Conservation (phyloP, 768 basidiomycete species). For the Lepiota brunneoincarnata region DNA sequence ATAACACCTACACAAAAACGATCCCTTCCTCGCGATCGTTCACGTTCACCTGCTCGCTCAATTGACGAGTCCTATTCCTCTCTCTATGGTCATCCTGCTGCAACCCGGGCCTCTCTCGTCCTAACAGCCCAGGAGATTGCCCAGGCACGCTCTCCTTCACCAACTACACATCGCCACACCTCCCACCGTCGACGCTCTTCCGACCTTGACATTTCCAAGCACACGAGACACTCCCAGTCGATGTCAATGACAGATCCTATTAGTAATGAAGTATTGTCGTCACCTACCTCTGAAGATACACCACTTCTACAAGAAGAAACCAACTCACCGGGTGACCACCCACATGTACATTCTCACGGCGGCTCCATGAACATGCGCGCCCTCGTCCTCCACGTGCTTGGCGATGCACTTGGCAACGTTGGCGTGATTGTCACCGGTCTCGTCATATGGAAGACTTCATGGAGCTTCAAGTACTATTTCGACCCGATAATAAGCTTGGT, state of each 20-base stretch:
- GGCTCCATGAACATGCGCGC: conserved; percentile 99
- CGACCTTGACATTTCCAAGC: conserved; percentile 16
- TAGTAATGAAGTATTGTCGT: not conserved
- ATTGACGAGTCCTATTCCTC: conserved; percentile 49
- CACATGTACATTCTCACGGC: conserved; percentile 40
- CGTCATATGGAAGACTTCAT: conserved; percentile 87
- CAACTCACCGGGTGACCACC: conserved; percentile 15
- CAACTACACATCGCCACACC: conserved; percentile 25
- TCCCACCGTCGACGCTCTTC: conserved; percentile 24
- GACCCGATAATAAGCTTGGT: conserved; percentile 93
- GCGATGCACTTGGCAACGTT: conserved; percentile 96
- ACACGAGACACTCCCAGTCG: not conserved
- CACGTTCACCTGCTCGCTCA: conserved; percentile 25
- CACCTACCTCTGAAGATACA: not conserved
- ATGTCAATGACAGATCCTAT: conserved; percentile 5
- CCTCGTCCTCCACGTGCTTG: conserved; percentile 89
- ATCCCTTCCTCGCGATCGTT: conserved; percentile 21
- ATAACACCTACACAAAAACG: conserved; percentile 30
- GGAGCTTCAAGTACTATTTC: conserved; percentile 85
- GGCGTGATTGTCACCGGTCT: conserved; percentile 96
- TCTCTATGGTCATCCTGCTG: conserved; percentile 71
- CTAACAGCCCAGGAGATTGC: conserved; percentile 86
- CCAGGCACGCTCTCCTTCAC: conserved; percentile 47
- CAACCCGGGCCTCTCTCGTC: conserved; percentile 69
- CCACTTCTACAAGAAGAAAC: conserved; percentile 11